Evolutionary conservation across 257 asterid species (phyloP).

Genomic region (Solanum pinnatisectum): DNA sequence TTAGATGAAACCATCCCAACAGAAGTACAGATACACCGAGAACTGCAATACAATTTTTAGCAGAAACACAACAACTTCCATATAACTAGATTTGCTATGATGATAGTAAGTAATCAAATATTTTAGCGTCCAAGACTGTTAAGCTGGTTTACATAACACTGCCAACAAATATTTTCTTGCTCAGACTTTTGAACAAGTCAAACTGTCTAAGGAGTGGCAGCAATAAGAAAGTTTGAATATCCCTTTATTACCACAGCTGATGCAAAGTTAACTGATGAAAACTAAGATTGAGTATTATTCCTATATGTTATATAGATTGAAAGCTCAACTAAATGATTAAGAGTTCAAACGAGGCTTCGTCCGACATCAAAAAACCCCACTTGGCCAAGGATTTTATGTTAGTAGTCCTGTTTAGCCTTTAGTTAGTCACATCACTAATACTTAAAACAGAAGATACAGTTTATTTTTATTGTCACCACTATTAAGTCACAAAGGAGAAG

Average conservation of each 20-base stretch:
- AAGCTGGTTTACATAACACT: not conserved
- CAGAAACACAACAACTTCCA: not conserved
- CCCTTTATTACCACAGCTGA: not conserved
- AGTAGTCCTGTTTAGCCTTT: not conserved
- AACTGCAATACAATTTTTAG: not conserved
- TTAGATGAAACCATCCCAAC: not conserved
- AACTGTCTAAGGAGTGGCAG: not conserved
- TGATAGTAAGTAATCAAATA: not conserved
- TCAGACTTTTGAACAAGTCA: not conserved
- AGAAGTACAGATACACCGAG: not conserved
- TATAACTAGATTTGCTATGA: not conserved
- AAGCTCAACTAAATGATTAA: not conserved
- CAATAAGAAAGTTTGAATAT: not conserved
- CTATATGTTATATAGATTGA: not conserved
- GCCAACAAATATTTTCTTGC: not conserved
- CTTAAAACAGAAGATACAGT: not conserved
- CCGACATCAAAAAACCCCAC: not conserved
- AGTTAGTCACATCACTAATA: not conserved
- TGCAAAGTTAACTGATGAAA: not conserved
- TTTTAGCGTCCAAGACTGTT: not conserved
- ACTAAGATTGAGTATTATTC: not conserved
- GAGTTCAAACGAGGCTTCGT: not conserved
- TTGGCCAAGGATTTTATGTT: not conserved
- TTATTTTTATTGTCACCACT: not conserved
- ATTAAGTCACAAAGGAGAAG: not conserved